Percentiles rank a stretch among this genome's conserved stretches.
Conservation (phyloP, 2,329 filamentous ascomycete species). For the Trichophyton equinum region DNA sequence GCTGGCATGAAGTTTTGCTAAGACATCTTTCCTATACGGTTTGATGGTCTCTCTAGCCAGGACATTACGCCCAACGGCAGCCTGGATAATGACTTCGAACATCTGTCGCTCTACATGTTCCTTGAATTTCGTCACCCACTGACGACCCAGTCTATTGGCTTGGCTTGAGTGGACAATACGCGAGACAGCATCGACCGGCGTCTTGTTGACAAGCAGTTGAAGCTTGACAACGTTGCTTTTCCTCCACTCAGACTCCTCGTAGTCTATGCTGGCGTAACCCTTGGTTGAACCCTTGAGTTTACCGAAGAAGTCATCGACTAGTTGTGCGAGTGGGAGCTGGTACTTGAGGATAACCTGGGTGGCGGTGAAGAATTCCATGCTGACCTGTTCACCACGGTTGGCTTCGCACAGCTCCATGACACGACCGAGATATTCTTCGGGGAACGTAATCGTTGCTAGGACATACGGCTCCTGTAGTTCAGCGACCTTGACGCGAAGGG, state of each 20-base stretch:
- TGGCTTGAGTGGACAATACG: slow-evolving; percentile 76
- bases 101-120: slow-evolving; percentile 93
- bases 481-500: slow-evolving; percentile 41
- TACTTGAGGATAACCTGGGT: slow-evolving; percentile 94
- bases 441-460: slow-evolving; percentile 72
- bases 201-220: slow-evolving; percentile 85
- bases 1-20: slow-evolving; percentile 83
- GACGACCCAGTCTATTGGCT: slow-evolving; percentile 63
- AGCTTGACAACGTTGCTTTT: slow-evolving; percentile 72
- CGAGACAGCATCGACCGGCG: slow-evolving; percentile 86
- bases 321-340: slow-evolving; percentile 69
- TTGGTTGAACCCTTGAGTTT: slow-evolving; percentile 90
- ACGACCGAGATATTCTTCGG: slow-evolving; percentile 84
- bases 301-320: slow-evolving; percentile 95
- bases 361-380: slow-evolving; percentile 79
- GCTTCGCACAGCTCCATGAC: slow-evolving; percentile 90
- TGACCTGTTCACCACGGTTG: slow-evolving; percentile 76
- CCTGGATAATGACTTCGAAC: slow-evolving; percentile 95
- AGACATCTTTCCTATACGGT: slow-evolving; percentile 88
- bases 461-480: slow-evolving; percentile 66
- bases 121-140: slow-evolving; percentile 94
- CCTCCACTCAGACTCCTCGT: slow-evolving; percentile 87
- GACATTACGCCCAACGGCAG: slow-evolving; percentile 66
- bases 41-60: slow-evolving; percentile 91
- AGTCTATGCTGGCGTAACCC: slow-evolving; percentile 90